Percentiles rank a stretch among this genome's conserved stretches.
Evolutionary conservation across 257 asterid genomes (phyloP).

Genomic region (Salvia rosmarinus): DNA sequence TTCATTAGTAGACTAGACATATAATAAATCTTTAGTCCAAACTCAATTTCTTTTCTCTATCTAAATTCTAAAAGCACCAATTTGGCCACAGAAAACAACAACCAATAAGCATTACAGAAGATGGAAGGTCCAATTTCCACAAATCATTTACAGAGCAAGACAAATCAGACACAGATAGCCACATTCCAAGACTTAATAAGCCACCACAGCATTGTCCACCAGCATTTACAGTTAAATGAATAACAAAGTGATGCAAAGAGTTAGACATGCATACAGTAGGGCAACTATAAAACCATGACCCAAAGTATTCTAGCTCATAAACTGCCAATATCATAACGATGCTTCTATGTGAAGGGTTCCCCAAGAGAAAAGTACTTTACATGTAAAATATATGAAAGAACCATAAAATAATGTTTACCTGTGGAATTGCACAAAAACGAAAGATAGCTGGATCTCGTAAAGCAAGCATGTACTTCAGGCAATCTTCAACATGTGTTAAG

Average conservation of each 20-base stretch:
- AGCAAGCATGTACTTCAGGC: conserved; percentile 70
- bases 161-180: neutral
- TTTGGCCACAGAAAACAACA: neutral
- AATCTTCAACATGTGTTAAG: conserved; percentile 71
- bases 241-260: neutral
- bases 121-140: neutral
- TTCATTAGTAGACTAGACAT: neutral
- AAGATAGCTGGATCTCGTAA: conserved; percentile 79
- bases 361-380: neutral
- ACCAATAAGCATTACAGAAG: neutral
- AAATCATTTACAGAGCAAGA: neutral
- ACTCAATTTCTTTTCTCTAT: neutral
- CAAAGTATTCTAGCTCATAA: conserved; percentile 17
- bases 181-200: neutral
- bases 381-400: neutral
- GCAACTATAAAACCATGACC: conserved; percentile 8
- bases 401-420: conserved; percentile 51
- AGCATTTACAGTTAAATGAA: neutral
- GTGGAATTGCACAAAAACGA: conserved; percentile 93
- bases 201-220: neutral
- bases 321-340: neutral
- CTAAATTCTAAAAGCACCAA: neutral
- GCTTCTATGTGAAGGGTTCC: neutral
- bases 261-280: conserved; percentile 13
- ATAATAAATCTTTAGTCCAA: neutral